Base-by-base conservation (phyloP, 2,329 filamentous ascomycete genomes). In the Aaosphaeria pasadenensis region DNA sequence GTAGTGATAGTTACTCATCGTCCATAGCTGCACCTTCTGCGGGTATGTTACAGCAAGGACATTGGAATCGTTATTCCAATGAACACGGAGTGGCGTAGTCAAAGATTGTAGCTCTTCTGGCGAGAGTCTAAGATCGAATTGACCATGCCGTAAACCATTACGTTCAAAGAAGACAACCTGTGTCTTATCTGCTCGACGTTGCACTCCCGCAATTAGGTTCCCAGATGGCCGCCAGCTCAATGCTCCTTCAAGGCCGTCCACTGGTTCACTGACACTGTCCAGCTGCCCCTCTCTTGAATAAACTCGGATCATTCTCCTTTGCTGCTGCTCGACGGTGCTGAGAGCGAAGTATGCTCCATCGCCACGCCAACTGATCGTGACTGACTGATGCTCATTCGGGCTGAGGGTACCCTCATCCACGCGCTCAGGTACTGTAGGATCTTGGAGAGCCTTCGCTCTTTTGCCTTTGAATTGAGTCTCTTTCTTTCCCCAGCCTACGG, bases 391-490 rank as follows among this genome's bases (percentile, higher is more conserved):
- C 59, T 99, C 94, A n/a, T 80, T 74, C 6, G 77, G 62, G 62
- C 89, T 95, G 11, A 91, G 73, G 6, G 83, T 74, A 38, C 94
- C 94, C 64, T 91, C 83, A 62, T 97, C 94, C 13, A 96, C 82
- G 65, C 86, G 89, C 67, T 97, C 91, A 0, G 94, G 94, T 57
- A 99, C 89, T 7, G 94, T 99, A 11, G 94, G 94, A 69, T 99
- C 94, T 46, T 89, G 83, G 55, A 97, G 76, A 17, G 91, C 91
- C 72, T 84, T 86, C 48, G 91, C 92, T 53, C 91, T 84, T 62
- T 89, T 90, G 44, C 94, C 94, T 64, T 96, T 89, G 69, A 99
- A 99, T 69, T 99, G 94, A 0, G 94, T 99, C 72, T 99, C 94
- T 66, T 88, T 90, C 76, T 97, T 97, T 50, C 94, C 94, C 94